These are phyloP conservation scores for Tarenaya hassleriana DNA, from an alignment of 345 rosid species.

Conservation along the genomic window DNA sequence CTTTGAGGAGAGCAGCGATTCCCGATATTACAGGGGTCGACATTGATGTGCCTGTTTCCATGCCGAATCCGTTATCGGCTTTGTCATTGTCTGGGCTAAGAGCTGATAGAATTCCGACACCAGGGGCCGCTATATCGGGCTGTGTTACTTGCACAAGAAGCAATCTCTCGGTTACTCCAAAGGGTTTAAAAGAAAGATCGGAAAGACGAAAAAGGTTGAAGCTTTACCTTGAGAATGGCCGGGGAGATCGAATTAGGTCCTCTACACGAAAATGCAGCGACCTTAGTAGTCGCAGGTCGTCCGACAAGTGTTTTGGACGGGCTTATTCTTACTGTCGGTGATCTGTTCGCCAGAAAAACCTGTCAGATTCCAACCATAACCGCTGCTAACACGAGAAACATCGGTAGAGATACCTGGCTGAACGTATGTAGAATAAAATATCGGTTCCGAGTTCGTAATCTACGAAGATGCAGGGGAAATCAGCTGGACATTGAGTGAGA, in stretches of 20 bases:
- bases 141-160: slow-evolving; percentile 1
- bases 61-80: slow-evolving; percentile 9
- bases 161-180: too few relatives aligned
- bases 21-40: slow-evolving; percentile 53
- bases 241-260: slow-evolving; percentile 20
- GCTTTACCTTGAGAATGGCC: slow-evolving; percentile 16
- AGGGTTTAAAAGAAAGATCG: too few relatives aligned
- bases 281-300: slow-evolving; percentile 7
- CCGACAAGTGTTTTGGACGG: slow-evolving; percentile 11
- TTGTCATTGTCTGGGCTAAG: slow-evolving; percentile 13
- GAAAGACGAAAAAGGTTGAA: too few relatives aligned
- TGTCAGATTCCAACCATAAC: neutral
- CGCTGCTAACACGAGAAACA: neutral
- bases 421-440: slow-evolving; percentile 17
- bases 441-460: slow-evolving; percentile 24
- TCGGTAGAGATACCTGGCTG: slow-evolving; percentile 6
- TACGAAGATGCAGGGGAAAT: neutral
- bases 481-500: neutral
- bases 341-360: neutral
- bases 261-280: slow-evolving; percentile 19
- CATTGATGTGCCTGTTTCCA: slow-evolving; percentile 51
- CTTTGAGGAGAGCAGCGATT: slow-evolving; percentile 28
- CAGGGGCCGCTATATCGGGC: slow-evolving; percentile 45
- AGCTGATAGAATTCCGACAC: slow-evolving; percentile 34
- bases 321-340: slow-evolving; percentile 10